phyloP scores from a whole-genome alignment of 306 rosid species.

The Pyrus bretschneideri region DNA sequence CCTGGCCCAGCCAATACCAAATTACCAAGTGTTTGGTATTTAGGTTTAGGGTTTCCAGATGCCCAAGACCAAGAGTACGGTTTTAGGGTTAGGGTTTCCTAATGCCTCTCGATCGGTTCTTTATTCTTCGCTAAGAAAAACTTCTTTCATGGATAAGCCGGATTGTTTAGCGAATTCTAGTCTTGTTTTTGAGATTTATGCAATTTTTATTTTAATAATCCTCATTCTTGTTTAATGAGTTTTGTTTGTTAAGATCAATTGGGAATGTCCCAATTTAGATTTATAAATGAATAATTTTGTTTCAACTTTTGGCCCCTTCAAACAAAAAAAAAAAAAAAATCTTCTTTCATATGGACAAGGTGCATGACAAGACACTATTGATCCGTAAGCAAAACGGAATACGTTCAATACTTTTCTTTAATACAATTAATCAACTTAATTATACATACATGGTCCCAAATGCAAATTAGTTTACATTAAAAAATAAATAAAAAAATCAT shows the following conservation, averaged over 20 bases:
- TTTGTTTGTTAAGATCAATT: no score
- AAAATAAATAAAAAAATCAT: no score
- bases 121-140: neutral
- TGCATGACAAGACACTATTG: neutral
- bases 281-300: no score
- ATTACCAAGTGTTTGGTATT: slow-evolving; percentile 19
- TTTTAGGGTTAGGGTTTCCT: slow-evolving; percentile 10
- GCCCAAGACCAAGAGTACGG: slow-evolving; percentile 16
- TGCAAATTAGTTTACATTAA: neutral
- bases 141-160: neutral
- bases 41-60: neutral
- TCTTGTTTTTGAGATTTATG: no score
- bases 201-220: no score
- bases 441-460: neutral
- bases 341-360: neutral
- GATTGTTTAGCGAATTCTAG: no score
- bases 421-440: neutral
- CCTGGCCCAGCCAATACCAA: slow-evolving; percentile 34
- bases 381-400: neutral
- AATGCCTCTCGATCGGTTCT: neutral
- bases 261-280: no score
- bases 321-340: no score
- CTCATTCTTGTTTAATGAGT: no score
- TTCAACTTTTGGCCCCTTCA: no score
- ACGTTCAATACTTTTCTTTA: neutral